Evolutionary conservation across 768 basidiomycete species (phyloP).

Genomic region (Fibroporia radiculosa): DNA sequence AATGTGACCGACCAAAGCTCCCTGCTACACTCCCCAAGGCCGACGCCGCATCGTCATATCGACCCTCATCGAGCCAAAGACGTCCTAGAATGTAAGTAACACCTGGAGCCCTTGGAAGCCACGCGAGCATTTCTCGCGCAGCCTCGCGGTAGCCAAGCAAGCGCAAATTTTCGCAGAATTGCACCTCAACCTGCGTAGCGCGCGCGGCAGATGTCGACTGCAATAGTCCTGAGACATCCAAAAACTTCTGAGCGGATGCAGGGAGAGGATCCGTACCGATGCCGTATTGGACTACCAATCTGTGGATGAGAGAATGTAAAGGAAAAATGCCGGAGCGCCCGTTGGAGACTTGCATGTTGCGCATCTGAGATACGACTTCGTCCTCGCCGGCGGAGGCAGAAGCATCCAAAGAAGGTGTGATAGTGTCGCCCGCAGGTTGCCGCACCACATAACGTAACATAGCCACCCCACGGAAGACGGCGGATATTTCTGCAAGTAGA

Average conservation of each 20-base stretch:
- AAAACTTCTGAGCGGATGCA: constrained; percentile 59
- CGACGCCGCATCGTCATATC: constrained; percentile 65
- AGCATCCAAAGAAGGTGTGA: constrained; percentile 19
- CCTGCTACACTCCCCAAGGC: constrained; percentile 70
- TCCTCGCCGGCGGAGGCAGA: constrained; percentile 40
- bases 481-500: constrained; percentile 65
- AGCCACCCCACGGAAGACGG: constrained; percentile 70
- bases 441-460: constrained; percentile 56
- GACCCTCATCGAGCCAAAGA: constrained; percentile 57
- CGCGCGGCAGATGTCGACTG: constrained; percentile 61
- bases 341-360: constrained; percentile 56
- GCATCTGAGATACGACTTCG: constrained; percentile 55
- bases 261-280: constrained; percentile 32
- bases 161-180: constrained; percentile 66
- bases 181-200: constrained; percentile 59
- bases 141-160: constrained; percentile 52
- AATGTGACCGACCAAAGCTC: constrained; percentile 52
- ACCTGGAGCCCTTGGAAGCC: constrained; percentile 74
- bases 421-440: constrained; percentile 46
- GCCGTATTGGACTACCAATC: constrained; percentile 47
- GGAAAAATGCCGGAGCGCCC: constrained; percentile 33
- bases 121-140: constrained; percentile 58
- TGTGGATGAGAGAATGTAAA: constrained; percentile 56
- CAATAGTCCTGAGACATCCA: constrained; percentile 59
- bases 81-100: constrained; percentile 67